A percentile compares a stretch with the other conserved stretches of the same genome.
phyloP scores from a whole-genome alignment of 225 moss, liverwort and hornwort genomes.

The Antitrichia curtipendula region DNA sequence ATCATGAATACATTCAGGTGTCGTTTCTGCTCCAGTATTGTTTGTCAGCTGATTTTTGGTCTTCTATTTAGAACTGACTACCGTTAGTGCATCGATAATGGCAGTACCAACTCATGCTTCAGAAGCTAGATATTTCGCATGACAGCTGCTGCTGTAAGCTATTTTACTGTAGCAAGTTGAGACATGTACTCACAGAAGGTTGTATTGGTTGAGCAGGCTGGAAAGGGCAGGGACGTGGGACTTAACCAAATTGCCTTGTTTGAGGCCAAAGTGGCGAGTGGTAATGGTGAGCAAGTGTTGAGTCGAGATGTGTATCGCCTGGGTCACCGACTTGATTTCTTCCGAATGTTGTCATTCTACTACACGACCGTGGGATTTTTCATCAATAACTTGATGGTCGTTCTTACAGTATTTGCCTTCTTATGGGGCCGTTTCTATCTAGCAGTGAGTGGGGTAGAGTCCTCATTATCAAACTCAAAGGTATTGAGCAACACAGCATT shows the following conservation, averaged over 20 bases:
- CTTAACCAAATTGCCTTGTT: slow-evolving; percentile 95
- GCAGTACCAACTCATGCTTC: neutral
- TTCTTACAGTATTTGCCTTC: slow-evolving; percentile 86
- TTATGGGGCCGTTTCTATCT: slow-evolving; percentile 96
- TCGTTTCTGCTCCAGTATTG: neutral
- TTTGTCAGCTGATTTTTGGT: neutral
- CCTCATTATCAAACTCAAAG: slow-evolving; percentile 31
- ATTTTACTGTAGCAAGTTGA: neutral
- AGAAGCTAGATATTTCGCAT: neutral
- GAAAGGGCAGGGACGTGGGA: slow-evolving; percentile 97
- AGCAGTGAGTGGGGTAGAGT: slow-evolving; percentile 84
- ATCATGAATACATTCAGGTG: slow-evolving; percentile 98
- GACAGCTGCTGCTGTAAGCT: neutral
- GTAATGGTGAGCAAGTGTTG: slow-evolving; percentile 95
- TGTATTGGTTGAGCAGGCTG: slow-evolving; percentile 59
- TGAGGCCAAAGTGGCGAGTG: slow-evolving; percentile 99
- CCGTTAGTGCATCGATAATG: neutral
- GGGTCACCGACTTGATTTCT: slow-evolving; percentile 95
- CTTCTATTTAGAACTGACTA: neutral
- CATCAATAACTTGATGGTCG: slow-evolving; percentile 83
- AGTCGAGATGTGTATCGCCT: slow-evolving; percentile 97
- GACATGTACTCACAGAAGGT: neutral
- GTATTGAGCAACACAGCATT: slow-evolving; percentile 60
- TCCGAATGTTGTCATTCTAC: slow-evolving; percentile 97
- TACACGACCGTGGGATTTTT: slow-evolving; percentile 94